These are phyloP conservation scores for Colletotrichum spaethianum DNA, from an alignment of 2,329 filamentous ascomycete genomes.

Conservation along the genomic window DNA sequence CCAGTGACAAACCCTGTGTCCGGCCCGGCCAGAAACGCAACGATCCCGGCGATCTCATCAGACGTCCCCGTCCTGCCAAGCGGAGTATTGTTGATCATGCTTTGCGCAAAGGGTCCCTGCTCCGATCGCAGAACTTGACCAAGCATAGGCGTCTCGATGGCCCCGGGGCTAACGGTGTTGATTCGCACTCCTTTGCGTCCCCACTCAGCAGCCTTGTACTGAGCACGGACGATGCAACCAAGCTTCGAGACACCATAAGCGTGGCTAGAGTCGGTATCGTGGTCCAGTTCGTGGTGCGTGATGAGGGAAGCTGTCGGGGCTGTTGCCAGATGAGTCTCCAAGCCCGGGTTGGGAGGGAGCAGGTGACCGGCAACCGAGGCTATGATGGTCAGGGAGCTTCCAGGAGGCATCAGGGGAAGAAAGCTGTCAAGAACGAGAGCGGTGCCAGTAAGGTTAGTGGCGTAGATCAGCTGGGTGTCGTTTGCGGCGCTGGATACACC, in stretches of 20 bases:
- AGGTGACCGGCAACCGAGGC: constrained; percentile 27
- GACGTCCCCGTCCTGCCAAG: not conserved
- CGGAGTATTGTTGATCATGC: constrained; percentile 5
- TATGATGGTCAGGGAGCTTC: constrained; percentile 10
- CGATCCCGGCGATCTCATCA: not conserved
- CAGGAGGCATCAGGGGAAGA: not conserved
- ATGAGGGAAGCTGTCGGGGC: constrained; percentile 3
- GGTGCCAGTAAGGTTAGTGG: constrained; percentile 7
- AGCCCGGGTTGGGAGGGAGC: not conserved
- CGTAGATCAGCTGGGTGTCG: constrained; percentile 11
- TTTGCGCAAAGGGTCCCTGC: not conserved
- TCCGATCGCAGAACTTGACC: constrained; percentile 8
- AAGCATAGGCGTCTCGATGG: constrained; percentile 24
- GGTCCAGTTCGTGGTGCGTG: constrained; percentile 4
- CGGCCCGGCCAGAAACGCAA: constrained; percentile 13
- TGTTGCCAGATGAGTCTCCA: constrained; percentile 22
- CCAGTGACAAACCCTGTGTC: constrained; percentile 13
- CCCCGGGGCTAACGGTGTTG: constrained; percentile 25
- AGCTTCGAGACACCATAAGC: constrained; percentile 22
- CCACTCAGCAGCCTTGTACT: constrained; percentile 2
- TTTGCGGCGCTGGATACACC: constrained; percentile 14
- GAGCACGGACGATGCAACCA: constrained; percentile 7
- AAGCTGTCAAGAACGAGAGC: constrained; percentile 19
- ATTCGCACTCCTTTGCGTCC: constrained; percentile 13
- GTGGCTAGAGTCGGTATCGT: not conserved